Base-by-base conservation (phyloP, 2,329 filamentous ascomycete genomes). In the Aplosporella prunicola region DNA sequence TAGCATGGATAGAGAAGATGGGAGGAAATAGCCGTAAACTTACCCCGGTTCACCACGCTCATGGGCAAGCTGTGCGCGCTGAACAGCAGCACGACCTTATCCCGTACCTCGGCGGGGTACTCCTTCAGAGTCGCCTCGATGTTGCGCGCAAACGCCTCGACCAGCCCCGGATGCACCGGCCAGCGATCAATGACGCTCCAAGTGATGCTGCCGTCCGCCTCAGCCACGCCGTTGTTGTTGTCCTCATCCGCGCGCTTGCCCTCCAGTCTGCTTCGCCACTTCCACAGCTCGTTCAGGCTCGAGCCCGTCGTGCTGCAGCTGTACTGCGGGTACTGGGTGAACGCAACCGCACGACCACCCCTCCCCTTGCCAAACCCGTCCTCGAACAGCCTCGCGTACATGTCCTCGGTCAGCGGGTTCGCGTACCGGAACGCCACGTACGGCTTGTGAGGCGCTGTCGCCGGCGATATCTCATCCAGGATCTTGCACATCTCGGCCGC, bases 171-270 rank as follows among this genome's bases (percentile, higher is more conserved):
- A 57, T 98, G 89, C n/a, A 78, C 80, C 5, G 89, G 91, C 91
- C 91, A 98, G 43, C 91, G 77, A 62, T 98, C 91, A 59, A 98
- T 98, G 36, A 96, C 89, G 60, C 86, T 95, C 91, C 91, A 98
- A 41, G 80, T 73, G 46, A 98, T 94, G 2, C 78, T 69, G 9
- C 88, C 88, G 24, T 75, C 67, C 0, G 67, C 61, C 29, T 65
- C 59, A 17, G 72, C 58, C 20, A 67, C 67, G 26, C 66, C 66
- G n/a, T n/a, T n/a, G n/a, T n/a, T n/a, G n/a, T n/a, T n/a, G n/a
- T n/a, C n/a, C 27, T 67, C 65, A 28, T 67, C 64, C 3, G 63
- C 71, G 28, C 71, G 67, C 60, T 85, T 87, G 25, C 84, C 85
- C 60, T 96, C 88, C 36, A 98, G 65, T 45, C 86, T 71, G 53